phyloP scores from a whole-genome alignment of 2,329 filamentous ascomycete genomes.

The Sporothrix pallida region DNA sequence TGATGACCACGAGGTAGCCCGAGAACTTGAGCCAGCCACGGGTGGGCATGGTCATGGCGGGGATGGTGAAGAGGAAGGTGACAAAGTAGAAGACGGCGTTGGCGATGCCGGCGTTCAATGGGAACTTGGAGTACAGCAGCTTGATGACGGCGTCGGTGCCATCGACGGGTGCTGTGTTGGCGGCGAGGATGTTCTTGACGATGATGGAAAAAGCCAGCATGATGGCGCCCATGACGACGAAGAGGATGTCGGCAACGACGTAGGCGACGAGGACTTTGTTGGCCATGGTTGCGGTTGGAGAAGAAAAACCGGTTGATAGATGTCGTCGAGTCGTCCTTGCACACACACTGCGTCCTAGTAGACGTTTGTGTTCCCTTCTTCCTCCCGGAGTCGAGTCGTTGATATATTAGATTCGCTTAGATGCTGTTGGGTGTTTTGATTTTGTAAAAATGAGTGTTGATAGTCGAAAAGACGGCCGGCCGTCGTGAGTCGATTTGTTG shows the following conservation, averaged over 20 bases:
- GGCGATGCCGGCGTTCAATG: slow-evolving; percentile 68
- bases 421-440: not conserved
- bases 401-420: not conserved
- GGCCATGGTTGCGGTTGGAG: slow-evolving; percentile 49
- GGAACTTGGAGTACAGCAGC: slow-evolving; percentile 60
- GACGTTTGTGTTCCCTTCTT: slow-evolving; percentile 4
- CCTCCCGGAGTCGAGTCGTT: not conserved
- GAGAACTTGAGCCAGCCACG: slow-evolving; percentile 73
- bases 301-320: not conserved
- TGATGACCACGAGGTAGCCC: slow-evolving; percentile 67
- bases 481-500: slow-evolving; percentile 5
- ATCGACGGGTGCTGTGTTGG: slow-evolving; percentile 51
- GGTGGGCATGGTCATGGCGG: slow-evolving; percentile 70
- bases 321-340: slow-evolving; percentile 5
- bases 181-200: slow-evolving; percentile 51
- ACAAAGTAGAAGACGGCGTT: slow-evolving; percentile 75
- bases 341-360: slow-evolving; percentile 15
- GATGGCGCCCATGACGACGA: slow-evolving; percentile 59
- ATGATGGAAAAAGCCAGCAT: slow-evolving; percentile 62
- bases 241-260: slow-evolving; percentile 56
- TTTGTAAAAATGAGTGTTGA: not conserved
- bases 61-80: slow-evolving; percentile 72
- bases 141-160: slow-evolving; percentile 58
- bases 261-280: slow-evolving; percentile 62
- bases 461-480: slow-evolving; percentile 16